Evolutionary conservation across 352 stramenopile species (phyloP).

Genomic region (Globisporangium lucens): DNA sequence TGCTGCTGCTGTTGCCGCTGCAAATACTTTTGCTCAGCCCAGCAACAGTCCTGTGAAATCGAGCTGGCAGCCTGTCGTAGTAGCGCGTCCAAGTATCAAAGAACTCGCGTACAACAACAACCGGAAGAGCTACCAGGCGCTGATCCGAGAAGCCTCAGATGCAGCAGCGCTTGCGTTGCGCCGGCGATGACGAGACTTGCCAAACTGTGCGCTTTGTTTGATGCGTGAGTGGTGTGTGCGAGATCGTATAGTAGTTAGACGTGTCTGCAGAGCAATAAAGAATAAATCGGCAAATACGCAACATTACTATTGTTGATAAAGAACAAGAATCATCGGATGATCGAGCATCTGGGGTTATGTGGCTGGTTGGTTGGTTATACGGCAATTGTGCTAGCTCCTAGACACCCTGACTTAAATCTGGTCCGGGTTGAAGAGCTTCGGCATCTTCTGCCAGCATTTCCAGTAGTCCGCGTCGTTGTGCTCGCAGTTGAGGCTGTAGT

Average conservation of each 20-base stretch:
- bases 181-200: background rate
- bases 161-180: constrained; percentile 1
- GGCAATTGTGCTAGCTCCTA: background rate
- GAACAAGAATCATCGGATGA: background rate
- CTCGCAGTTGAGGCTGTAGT: constrained; percentile 83
- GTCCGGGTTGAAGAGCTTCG: constrained; percentile 80
- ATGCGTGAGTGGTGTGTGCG: too few relatives aligned
- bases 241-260: too few relatives aligned
- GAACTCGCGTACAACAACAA: constrained; percentile 10
- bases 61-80: background rate
- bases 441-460: constrained; percentile 93
- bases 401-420: constrained; percentile 10
- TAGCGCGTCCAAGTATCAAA: constrained; percentile 11
- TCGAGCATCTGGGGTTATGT: background rate
- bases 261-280: too few relatives aligned
- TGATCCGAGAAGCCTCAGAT: constrained; percentile 14
- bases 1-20: background rate
- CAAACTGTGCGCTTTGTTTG: too few relatives aligned
- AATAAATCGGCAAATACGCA: constrained; percentile 9
- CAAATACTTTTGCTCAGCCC: background rate
- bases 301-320: background rate
- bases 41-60: background rate
- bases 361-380: background rate
- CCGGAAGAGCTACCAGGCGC: constrained; percentile 11
- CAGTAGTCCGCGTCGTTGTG: constrained; percentile 91